Evolutionary conservation across 768 basidiomycete genomes (phyloP).

Genomic region (Naematelia aurantialba): DNA sequence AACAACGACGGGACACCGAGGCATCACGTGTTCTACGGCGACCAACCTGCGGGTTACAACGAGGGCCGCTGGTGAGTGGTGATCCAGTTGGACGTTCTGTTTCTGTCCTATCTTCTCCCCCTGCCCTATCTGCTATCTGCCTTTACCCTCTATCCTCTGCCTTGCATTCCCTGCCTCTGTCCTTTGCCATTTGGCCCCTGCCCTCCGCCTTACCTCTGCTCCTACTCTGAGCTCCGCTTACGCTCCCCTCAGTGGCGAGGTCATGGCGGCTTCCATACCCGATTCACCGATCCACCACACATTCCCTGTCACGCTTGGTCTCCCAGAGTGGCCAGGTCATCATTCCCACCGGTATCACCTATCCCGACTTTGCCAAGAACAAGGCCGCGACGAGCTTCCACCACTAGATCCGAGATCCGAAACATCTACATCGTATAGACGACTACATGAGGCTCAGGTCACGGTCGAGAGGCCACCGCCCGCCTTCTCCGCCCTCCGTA

Average conservation of each 20-base stretch:
- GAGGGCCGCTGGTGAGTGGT: conserved; percentile 42
- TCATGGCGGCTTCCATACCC: conserved; percentile 25
- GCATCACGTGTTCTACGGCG: conserved; percentile 38
- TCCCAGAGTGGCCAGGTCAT: conserved; percentile 36
- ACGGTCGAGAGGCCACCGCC: too few species aligned
- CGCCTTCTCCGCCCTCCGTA: too few species aligned
- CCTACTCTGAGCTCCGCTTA: not conserved
- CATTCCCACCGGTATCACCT: conserved; percentile 35
- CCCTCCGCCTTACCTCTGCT: too few species aligned
- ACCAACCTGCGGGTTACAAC: conserved; percentile 31
- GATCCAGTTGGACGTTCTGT: too few species aligned
- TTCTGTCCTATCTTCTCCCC: too few species aligned
- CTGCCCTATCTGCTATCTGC: conserved; percentile 5
- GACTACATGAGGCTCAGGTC: too few species aligned
- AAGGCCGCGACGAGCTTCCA: not conserved
- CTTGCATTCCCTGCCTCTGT: too few species aligned
- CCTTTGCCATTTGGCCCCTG: too few species aligned
- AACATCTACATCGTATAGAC: too few species aligned
- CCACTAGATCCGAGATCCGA: not conserved
- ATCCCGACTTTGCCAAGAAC: conserved; percentile 10
- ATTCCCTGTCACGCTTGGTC: conserved; percentile 35
- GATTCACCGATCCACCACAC: conserved; percentile 7
- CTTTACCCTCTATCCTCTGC: not conserved
- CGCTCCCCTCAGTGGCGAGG: conserved; percentile 18
- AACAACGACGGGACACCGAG: conserved; percentile 17